Percentiles rank a stretch among this genome's conserved stretches.
These are phyloP conservation scores for Quercus dentata DNA, from an alignment of 306 rosid species.

Conservation along the genomic window DNA sequence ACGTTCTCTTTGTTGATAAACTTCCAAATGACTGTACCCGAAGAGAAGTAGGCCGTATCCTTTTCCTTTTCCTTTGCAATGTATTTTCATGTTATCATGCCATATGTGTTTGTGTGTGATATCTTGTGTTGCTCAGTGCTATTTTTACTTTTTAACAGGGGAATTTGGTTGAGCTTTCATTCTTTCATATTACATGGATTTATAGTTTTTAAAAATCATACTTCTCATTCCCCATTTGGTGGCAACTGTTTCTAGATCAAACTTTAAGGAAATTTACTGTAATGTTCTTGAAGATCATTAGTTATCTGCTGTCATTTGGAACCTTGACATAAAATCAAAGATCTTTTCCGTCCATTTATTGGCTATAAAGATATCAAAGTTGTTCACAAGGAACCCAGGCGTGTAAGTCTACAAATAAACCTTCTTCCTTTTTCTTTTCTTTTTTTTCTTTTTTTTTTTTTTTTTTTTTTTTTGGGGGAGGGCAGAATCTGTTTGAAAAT, in stretches of 20 bases:
- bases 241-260: neutral
- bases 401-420: conserved; percentile 45
- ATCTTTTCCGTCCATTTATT: conserved; percentile 78
- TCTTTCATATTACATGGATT: no score
- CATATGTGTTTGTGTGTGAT: neutral
- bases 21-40: conserved; percentile 81
- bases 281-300: conserved; percentile 14
- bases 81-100: conserved; percentile 9
- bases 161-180: neutral
- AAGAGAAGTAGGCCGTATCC: conserved; percentile 95
- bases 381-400: conserved; percentile 86
- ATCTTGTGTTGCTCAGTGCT: neutral
- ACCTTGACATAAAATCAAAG: conserved; percentile 54
- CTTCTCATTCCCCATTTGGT: neutral
- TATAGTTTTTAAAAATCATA: neutral
- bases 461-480: neutral
- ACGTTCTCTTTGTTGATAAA: conserved; percentile 63
- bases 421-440: neutral
- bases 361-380: conserved; percentile 69
- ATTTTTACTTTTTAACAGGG: neutral
- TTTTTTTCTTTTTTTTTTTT: neutral
- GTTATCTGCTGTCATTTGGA: conserved; percentile 22
- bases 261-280: conserved; percentile 14
- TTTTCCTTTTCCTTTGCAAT: conserved; percentile 23
- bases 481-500: no score